A percentile compares a stretch with the other conserved stretches of the same genome.
These are phyloP conservation scores for Xylaria sp. DNA, from an alignment of 2,329 filamentous ascomycete species.

Conservation along the genomic window DNA sequence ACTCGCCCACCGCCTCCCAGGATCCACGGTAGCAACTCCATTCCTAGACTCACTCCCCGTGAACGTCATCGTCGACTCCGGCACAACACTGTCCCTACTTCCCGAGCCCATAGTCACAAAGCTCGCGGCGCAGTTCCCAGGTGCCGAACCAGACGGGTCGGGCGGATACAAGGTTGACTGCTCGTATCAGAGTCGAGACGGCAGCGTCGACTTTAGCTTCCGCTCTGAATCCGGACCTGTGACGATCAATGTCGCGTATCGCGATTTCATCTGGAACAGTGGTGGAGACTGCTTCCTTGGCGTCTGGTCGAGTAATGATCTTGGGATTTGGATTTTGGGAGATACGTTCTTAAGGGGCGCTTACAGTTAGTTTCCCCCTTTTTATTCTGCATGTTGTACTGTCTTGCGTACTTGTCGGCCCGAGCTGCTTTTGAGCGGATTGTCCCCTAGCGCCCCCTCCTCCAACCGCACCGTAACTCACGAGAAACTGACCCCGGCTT, in stretches of 20 bases:
- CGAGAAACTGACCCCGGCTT: background rate
- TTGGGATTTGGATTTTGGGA: conserved; percentile 40
- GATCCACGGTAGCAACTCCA: conserved; percentile 12
- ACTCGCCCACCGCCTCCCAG: conserved; percentile 30
- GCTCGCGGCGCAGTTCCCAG: conserved; percentile 50
- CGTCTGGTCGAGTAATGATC: conserved; percentile 31
- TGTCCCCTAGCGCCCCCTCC: background rate
- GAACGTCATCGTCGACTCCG: conserved; percentile 58
- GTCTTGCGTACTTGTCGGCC: background rate
- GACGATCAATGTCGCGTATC: conserved; percentile 37
- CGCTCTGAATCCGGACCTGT: conserved; percentile 35
- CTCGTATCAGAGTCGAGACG: conserved; percentile 42
- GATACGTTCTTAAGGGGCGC: conserved; percentile 42
- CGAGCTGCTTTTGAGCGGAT: background rate
- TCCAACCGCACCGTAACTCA: background rate
- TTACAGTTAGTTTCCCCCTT: conserved; percentile 36
- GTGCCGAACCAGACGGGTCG: conserved; percentile 46
- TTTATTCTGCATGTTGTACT: background rate
- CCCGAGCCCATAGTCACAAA: conserved; percentile 49
- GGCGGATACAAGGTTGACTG: conserved; percentile 56
- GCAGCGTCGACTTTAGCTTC: conserved; percentile 57
- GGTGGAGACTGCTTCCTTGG: conserved; percentile 39
- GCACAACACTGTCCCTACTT: conserved; percentile 56
- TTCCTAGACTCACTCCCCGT: conserved; percentile 39
- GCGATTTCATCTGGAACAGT: conserved; percentile 42